Evolutionary conservation across 2,329 filamentous ascomycete genomes (phyloP).

Genomic region (Ophiosphaerella herpotricha): DNA sequence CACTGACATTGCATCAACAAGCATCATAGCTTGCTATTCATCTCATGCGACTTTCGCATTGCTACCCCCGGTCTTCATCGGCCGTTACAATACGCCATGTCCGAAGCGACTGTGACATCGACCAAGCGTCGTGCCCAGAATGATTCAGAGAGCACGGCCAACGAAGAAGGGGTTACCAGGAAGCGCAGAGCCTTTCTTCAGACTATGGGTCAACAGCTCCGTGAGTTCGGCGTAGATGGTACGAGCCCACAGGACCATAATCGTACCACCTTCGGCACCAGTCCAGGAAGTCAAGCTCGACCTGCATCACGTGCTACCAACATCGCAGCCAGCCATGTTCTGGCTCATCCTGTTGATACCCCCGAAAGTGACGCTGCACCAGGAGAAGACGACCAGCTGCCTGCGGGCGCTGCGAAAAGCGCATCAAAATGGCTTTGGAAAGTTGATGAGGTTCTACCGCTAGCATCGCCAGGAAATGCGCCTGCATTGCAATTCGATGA

Average conservation of each 20-base stretch:
- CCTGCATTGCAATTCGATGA: constrained; percentile 20
- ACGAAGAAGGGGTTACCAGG: constrained; percentile 9
- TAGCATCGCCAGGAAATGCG: background rate
- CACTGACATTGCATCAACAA: background rate
- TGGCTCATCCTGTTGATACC: constrained; percentile 12
- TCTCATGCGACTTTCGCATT: background rate
- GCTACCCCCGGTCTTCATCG: background rate
- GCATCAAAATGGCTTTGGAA: constrained; percentile 28
- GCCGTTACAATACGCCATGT: constrained; percentile 9
- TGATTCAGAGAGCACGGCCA: constrained; percentile 6
- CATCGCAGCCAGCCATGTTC: constrained; percentile 1
- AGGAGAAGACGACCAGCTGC: constrained; percentile 27
- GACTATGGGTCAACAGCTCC: constrained; percentile 32
- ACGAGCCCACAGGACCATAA: constrained; percentile 25
- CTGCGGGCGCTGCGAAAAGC: constrained; percentile 23
- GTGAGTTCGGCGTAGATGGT: constrained; percentile 27
- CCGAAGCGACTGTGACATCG: constrained; percentile 14
- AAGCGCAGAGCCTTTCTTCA: constrained; percentile 30
- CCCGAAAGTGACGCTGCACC: constrained; percentile 22
- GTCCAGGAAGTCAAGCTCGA: constrained; percentile 11
- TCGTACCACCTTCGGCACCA: constrained; percentile 22
- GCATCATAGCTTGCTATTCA: background rate
- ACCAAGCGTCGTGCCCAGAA: constrained; percentile 20
- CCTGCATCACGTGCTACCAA: constrained; percentile 11
- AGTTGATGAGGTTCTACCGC: constrained; percentile 15